These are phyloP conservation scores for Rubia balearica DNA, from an alignment of 305 asterid genomes.

Conservation along the genomic window DNA sequence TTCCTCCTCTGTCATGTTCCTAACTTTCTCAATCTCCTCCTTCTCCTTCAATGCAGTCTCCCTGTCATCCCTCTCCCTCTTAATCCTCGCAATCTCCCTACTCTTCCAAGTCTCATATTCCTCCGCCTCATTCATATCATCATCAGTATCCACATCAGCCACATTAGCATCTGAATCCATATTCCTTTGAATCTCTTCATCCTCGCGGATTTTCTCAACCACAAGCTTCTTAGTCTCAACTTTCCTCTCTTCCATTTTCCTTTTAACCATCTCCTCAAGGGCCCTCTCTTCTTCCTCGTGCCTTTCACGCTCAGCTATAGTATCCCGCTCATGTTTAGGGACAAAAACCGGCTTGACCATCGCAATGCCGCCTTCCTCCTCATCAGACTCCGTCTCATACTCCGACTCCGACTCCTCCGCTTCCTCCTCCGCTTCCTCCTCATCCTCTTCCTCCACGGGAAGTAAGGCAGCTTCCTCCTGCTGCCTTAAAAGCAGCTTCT, in stretches of 20 bases:
- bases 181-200: conserved; percentile 63
- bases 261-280: conserved; percentile 64
- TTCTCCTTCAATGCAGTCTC: conserved; percentile 75
- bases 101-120: conserved; percentile 94
- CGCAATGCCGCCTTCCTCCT: conserved; percentile 55
- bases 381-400: conserved; percentile 95
- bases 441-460: conserved; percentile 84
- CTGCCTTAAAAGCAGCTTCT: conserved; percentile 57
- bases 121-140: conserved; percentile 83
- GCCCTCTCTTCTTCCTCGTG: conserved; percentile 81
- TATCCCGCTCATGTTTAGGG: conserved; percentile 79
- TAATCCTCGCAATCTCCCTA: conserved; percentile 88
- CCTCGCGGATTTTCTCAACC: conserved; percentile 80
- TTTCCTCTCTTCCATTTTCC: conserved; percentile 68
- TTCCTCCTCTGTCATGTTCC: conserved; percentile 98
- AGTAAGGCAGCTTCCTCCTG: conserved; percentile 62
- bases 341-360: conserved; percentile 94
- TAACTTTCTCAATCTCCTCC: conserved; percentile 85
- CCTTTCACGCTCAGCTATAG: conserved; percentile 87
- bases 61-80: conserved; percentile 84
- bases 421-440: conserved; percentile 46
- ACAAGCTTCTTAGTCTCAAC: conserved; percentile 72
- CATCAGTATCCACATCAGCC: conserved; percentile 90
- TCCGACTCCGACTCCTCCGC: conserved; percentile 69
- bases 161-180: conserved; percentile 57